These are phyloP conservation scores for Globisporangium echinulatum DNA, from an alignment of 352 stramenopile species.

Conservation along the genomic window DNA sequence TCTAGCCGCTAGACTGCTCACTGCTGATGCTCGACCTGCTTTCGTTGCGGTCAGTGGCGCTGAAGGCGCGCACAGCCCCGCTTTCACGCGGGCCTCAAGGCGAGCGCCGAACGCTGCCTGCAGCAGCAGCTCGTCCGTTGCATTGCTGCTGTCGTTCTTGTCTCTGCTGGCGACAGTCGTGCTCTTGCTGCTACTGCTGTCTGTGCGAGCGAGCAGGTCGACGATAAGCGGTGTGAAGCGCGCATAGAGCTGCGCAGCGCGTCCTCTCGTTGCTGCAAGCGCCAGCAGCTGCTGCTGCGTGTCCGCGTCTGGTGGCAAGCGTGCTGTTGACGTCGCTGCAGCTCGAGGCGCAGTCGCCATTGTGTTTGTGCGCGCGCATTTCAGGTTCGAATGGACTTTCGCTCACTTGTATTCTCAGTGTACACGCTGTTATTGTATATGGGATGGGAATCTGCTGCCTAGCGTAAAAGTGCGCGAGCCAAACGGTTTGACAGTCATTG, in stretches of 20 bases:
- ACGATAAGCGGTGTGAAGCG: conserved; percentile 11
- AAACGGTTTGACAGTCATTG: background rate
- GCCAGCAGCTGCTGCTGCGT: conserved; percentile 23
- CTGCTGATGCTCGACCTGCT: no score
- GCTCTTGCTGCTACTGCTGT: background rate
- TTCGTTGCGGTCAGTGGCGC: background rate
- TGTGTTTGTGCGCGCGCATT: background rate
- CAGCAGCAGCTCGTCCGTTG: background rate
- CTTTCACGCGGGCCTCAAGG: conserved; percentile 8
- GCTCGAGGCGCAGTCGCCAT: background rate
- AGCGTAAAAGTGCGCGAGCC: no score
- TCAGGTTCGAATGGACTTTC: background rate
- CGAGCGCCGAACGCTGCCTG: conserved; percentile 7
- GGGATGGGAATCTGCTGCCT: no score
- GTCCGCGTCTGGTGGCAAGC: conserved; percentile 7
- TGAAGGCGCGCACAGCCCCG: conserved; percentile 1
- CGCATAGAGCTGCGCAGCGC: conserved; percentile 10
- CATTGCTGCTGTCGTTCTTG: background rate
- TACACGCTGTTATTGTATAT: no score
- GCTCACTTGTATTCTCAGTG: no score
- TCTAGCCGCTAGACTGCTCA: background rate
- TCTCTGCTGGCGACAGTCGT: background rate
- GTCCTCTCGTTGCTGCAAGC: conserved; percentile 15
- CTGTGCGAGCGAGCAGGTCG: background rate
- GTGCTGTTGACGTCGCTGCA: background rate